Conservation (phyloP, 768 basidiomycete genomes). For the Xerocomellus intermedius region DNA sequence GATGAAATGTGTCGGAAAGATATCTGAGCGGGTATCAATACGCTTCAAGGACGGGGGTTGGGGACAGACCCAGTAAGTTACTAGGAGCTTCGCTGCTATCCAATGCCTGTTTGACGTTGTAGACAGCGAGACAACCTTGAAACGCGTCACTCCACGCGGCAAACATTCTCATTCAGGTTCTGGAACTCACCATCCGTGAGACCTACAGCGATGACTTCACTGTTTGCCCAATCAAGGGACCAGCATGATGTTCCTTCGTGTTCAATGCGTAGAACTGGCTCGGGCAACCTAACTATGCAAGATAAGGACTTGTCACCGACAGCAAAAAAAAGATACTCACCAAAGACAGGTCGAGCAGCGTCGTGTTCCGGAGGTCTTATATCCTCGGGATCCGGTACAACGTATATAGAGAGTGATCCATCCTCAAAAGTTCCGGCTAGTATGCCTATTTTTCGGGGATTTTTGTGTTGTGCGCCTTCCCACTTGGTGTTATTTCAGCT, state of each 20-base stretch:
- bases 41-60: neutral
- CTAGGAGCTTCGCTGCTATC: constrained; percentile 32
- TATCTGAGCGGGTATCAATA: constrained; percentile 17
- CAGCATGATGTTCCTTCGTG: constrained; percentile 74
- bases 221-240: constrained; percentile 89
- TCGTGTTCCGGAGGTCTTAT: constrained; percentile 34
- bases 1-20: constrained; percentile 72
- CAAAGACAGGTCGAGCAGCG: constrained; percentile 41
- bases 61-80: constrained; percentile 15
- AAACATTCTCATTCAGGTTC: neutral
- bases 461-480: constrained; percentile 18
- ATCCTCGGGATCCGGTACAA: constrained; percentile 75
- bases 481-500: constrained; percentile 16
- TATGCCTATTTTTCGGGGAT: constrained; percentile 70
- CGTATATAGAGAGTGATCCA: constrained; percentile 76
- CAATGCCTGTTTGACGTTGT: constrained; percentile 48
- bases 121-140: constrained; percentile 56
- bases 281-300: constrained; percentile 50
- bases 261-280: constrained; percentile 71
- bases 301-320: neutral
- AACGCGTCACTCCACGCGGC: neutral
- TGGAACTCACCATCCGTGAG: constrained; percentile 68
- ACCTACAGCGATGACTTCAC: constrained; percentile 77
- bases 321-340: constrained; percentile 37
- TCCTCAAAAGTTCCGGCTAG: constrained; percentile 86